Percentiles rank a stretch among this genome's conserved stretches.
phyloP scores from a whole-genome alignment of 23 red algal species.

The Gracilaria domingensis region DNA sequence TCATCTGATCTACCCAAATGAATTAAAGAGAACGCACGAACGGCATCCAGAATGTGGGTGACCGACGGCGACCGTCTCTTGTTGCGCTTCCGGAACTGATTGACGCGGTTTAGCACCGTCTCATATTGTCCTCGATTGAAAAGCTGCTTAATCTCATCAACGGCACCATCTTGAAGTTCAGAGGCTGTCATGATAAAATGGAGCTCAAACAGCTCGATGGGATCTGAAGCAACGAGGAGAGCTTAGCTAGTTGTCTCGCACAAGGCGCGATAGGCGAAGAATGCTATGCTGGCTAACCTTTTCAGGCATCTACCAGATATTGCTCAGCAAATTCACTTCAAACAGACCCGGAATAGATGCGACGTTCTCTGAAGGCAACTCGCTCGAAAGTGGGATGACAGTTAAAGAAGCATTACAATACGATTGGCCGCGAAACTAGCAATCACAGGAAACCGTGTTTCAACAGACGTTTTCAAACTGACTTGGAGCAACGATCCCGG shows the following conservation, averaged over 20 bases:
- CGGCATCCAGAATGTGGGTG: conserved; percentile 21
- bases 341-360: too few relatives aligned
- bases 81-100: conserved; percentile 63
- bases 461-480: too few relatives aligned
- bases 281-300: not conserved
- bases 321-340: too few relatives aligned
- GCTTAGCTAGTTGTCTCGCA: too few relatives aligned
- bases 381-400: too few relatives aligned
- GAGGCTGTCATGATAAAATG: conserved; percentile 1
- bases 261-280: too few relatives aligned
- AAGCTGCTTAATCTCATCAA: conserved; percentile 59
- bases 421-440: too few relatives aligned
- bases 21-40: conserved; percentile 47
- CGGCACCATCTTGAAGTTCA: not conserved
- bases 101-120: conserved; percentile 15
- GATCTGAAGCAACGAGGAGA: not conserved
- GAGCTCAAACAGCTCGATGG: not conserved
- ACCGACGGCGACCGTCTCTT: not conserved
- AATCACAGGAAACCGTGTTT: too few relatives aligned
- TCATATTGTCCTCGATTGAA: conserved; percentile 57
- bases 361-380: not conserved
- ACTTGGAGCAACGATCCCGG: too few relatives aligned
- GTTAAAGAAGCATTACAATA: not conserved
- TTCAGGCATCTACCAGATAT: too few relatives aligned
- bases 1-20: conserved; percentile 36